These are phyloP conservation scores for Trypanosoma rangeli DNA, from an alignment of 208 protist species.

Conservation along the genomic window DNA sequence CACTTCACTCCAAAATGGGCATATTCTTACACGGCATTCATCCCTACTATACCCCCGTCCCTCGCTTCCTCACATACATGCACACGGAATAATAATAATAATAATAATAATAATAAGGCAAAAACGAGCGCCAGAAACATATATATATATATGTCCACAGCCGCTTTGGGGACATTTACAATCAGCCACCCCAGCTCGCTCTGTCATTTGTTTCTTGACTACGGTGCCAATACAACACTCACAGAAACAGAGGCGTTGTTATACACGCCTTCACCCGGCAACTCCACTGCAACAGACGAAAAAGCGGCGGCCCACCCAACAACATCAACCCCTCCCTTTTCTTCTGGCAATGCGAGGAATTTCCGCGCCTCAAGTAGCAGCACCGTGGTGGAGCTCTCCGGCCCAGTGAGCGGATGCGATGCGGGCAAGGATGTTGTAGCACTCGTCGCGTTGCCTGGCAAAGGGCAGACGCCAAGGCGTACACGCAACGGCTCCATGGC, in stretches of 20 bases:
- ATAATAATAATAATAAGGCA: no score
- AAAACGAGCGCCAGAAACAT: not conserved
- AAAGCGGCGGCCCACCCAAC: conserved; percentile 56
- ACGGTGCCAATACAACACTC: conserved; percentile 28
- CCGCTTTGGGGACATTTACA: not conserved
- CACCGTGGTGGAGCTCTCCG: conserved; percentile 6
- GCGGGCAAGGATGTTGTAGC: not conserved
- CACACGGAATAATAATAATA: no score
- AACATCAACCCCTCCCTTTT: conserved; percentile 33
- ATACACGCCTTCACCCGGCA: conserved; percentile 34
- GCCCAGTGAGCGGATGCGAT: not conserved
- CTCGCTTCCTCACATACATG: not conserved
- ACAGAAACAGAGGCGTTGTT: conserved; percentile 30
- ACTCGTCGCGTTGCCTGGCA: conserved; percentile 21
- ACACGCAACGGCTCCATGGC: conserved; percentile 38
- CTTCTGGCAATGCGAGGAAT: conserved; percentile 35
- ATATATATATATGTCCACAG: conserved; percentile 18
- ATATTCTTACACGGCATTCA: not conserved
- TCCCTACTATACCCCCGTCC: no score
- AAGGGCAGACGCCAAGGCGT: conserved; percentile 52
- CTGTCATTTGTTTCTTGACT: not conserved
- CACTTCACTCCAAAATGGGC: not conserved
- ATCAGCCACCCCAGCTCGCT: not conserved
- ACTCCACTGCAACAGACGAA: conserved; percentile 33
- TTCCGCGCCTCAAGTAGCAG: conserved; percentile 23